These are phyloP conservation scores for Aspergillus conjunctus DNA, from an alignment of 495 filamentous ascomycete genomes.

Conservation along the genomic window DNA sequence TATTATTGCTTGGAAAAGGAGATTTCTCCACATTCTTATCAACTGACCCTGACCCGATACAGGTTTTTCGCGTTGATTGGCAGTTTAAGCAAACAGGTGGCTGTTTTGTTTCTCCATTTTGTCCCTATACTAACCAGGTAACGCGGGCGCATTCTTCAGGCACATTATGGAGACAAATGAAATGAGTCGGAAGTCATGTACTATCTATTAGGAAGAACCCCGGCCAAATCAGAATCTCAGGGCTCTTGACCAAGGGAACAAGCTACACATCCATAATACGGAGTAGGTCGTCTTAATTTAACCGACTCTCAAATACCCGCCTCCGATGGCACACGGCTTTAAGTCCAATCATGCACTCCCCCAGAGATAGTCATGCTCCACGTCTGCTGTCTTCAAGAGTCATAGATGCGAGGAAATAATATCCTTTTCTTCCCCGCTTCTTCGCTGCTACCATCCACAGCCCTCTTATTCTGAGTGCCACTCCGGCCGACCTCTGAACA, in stretches of 20 bases:
- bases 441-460: constrained; percentile 8
- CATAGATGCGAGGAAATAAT: no score
- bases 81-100: not conserved
- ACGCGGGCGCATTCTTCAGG: no score
- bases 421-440: constrained; percentile 16
- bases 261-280: no score
- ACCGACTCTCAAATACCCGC: not conserved
- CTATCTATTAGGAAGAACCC: no score
- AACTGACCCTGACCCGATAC: no score
- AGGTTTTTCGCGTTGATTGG: not conserved
- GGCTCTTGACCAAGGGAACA: no score
- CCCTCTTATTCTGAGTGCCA: not conserved
- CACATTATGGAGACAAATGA: not conserved
- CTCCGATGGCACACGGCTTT: not conserved
- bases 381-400: not conserved
- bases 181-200: no score
- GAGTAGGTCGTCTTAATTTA: no score
- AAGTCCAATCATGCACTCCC: not conserved
- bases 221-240: no score
- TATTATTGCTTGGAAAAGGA: no score
- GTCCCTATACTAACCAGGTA: not conserved
- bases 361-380: not conserved
- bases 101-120: not conserved
- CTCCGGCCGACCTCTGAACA: not conserved
- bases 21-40: no score